Evolutionary conservation across 176 grass and related monocot genomes (phyloP), one percentile per base, ranked within the genome.

Genomic region (Carex scoparia): DNA sequence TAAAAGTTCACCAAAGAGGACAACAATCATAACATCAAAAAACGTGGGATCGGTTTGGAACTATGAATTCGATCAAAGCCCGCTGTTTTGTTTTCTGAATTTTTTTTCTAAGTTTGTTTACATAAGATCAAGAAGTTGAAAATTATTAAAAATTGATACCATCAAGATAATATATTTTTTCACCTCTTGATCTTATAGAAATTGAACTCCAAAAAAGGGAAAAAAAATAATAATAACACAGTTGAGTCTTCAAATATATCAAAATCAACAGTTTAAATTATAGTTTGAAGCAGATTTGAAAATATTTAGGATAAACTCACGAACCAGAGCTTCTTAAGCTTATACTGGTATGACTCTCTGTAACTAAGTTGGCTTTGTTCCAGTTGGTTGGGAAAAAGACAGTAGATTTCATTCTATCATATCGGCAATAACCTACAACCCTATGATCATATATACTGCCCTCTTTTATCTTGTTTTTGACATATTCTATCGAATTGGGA

Each of bases 1-100:
- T 81, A 81, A 59, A 81, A 40, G 30, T 3, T 57, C 49, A 27
- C 48, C 76, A 31, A 81, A 63, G 79, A 19, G 31, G 69, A 72
- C 7, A 2, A 18, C 8, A 18, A 48, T 18, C 8, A 4, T 72
- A 33, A 19, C 40, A 48, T 72, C 0, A 72, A 48, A 46, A 72
- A 46, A 1, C 38, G 1, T 72, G 12, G 69, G 69, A 40, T 48
- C 40, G 4, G 18, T 65, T 65, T 33, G 27, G 27, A 65, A 28
- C 63, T 65, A 32, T 65, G 28, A 27, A 72, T 37, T 35, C 18
- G 3, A 48, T 9, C 15, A 31, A 35, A 35, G 32, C 11, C 31
- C 1, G n/a, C 37, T 2, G n/a, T 18, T 71, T 46, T 71, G 67
- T 37, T 18, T 42, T 70, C 31, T 70, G 44, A 42, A 18, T 15